Conservation (phyloP, 495 filamentous ascomycete species). For the Lepraria neglecta region DNA sequence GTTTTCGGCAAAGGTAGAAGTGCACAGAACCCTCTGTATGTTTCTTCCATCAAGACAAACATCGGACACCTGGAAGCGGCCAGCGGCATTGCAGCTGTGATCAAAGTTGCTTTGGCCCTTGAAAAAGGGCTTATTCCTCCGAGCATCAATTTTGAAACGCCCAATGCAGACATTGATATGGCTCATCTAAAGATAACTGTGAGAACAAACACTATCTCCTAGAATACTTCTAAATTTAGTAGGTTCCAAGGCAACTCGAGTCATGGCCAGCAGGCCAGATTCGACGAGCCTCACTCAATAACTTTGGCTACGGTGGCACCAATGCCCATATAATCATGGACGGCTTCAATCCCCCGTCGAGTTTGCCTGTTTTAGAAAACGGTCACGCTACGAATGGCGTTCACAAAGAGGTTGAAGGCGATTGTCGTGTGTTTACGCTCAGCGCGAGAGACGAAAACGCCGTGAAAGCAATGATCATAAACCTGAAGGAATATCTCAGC, state of each 20-base stretch:
- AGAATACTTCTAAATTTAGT: too few relatives aligned
- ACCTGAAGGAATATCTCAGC: neutral
- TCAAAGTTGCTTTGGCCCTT: constrained; percentile 33
- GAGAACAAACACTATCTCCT: constrained; percentile 1
- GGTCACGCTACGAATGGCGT: neutral
- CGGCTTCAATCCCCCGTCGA: neutral
- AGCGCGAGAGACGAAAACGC: constrained; percentile 1
- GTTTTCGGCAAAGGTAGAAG: constrained; percentile 17
- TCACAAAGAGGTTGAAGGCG: neutral
- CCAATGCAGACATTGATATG: too few relatives aligned
- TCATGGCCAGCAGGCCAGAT: too few relatives aligned
- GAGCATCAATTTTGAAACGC: neutral
- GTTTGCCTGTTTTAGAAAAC: too few relatives aligned
- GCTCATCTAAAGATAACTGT: too few relatives aligned
- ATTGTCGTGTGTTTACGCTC: constrained; percentile 1
- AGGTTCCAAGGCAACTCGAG: too few relatives aligned
- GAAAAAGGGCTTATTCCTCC: neutral
- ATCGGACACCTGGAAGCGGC: too few relatives aligned
- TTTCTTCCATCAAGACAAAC: constrained; percentile 42
- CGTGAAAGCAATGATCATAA: neutral
- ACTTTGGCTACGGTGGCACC: too few relatives aligned
- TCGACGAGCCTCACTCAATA: too few relatives aligned
- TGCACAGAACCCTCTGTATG: constrained; percentile 22
- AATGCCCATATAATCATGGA: too few relatives aligned
- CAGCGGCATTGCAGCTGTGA: constrained; percentile 46